Base-by-base conservation (phyloP, 768 basidiomycete species). In the Sistotremastrum niveocremeum region DNA sequence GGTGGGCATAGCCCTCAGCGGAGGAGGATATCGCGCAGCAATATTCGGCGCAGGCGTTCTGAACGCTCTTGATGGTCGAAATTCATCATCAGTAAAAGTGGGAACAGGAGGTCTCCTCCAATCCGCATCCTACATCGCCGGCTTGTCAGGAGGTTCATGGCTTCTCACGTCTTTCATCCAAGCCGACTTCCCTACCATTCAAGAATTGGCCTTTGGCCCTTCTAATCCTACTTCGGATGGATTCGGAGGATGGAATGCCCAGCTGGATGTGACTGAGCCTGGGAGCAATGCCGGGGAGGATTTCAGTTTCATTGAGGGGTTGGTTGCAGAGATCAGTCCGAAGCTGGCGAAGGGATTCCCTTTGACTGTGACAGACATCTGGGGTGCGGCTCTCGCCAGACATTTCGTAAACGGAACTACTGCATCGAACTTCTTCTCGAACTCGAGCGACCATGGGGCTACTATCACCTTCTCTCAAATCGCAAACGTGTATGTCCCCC, bases 1-100 rank as follows among this genome's bases (percentile, higher is more conserved):
- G 12, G 53, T 75, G 5, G 73, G 66, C 0, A 71, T 77, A 44
- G 75, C 77, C 0, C 57, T 68, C 28, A 73, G 71, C 30, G 79
- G 79, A 9, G 79, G 79, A 6, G 71, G 76, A 0, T 69, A 73
- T 42, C 60, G 78, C 9, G 79, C 78, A 0, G 72, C 74, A 4
- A 62, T 74, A 5, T 72, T 69, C 43, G 71, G 69, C 37, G 77
- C 71, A 3, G 77, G 74, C 1, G 64, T 75, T 12, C 51, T 72
- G 41, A 64, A 63, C n/a, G 64, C 69, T 1, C 51, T 76, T 37
- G 74, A 80, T 52, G 72, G 62, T 36, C 59, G 73, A 30, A 77
- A 76, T 44, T 38, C 56, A 1, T 64, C 74, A 0, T 59, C 69
- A 5, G 63, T 57, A 5, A 52, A 50, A 2, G 63, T 59, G 0